phyloP scores from a whole-genome alignment of 176 grass and related monocot genomes.

The Avena sativa region DNA sequence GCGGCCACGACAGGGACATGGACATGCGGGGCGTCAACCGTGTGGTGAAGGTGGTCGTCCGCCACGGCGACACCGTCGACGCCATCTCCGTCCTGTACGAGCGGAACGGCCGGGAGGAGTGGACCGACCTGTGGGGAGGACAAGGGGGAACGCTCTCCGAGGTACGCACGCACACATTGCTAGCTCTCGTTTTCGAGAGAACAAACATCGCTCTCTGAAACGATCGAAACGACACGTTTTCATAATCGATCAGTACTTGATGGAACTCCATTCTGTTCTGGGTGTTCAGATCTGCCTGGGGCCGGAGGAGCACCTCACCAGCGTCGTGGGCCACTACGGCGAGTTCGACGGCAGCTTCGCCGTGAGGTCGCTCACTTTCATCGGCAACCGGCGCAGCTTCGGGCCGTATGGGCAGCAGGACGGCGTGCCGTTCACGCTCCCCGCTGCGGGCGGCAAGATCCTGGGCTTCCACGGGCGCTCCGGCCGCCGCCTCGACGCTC shows the following conservation, averaged over 20 bases:
- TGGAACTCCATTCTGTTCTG: not conserved
- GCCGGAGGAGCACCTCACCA: constrained; percentile 48
- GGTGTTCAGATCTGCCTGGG: constrained; percentile 39
- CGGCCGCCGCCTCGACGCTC: constrained; percentile 49
- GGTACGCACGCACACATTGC: constrained; percentile 30
- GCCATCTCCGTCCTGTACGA: constrained; percentile 50
- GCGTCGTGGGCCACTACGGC: constrained; percentile 46
- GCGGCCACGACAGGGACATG: constrained; percentile 46
- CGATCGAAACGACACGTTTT: not conserved
- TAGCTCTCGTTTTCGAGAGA: no score
- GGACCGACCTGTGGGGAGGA: constrained; percentile 57
- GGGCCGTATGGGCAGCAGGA: constrained; percentile 53
- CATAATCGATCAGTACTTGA: not conserved
- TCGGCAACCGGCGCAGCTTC: constrained; percentile 41
- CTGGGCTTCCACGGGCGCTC: constrained; percentile 63
- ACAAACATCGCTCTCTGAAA: not conserved
- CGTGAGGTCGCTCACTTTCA: constrained; percentile 49
- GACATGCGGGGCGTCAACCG: constrained; percentile 53
- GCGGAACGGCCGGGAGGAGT: constrained; percentile 43
- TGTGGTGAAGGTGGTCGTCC: constrained; percentile 56
- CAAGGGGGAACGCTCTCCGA: constrained; percentile 43
- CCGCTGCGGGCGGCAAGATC: constrained; percentile 50
- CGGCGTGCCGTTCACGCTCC: constrained; percentile 52
- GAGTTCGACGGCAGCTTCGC: constrained; percentile 12
- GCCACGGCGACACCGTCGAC: constrained; percentile 49